These are phyloP conservation scores for Suhomyces canberraensis DNA, from an alignment of 805 yeast species.

Conservation along the genomic window DNA sequence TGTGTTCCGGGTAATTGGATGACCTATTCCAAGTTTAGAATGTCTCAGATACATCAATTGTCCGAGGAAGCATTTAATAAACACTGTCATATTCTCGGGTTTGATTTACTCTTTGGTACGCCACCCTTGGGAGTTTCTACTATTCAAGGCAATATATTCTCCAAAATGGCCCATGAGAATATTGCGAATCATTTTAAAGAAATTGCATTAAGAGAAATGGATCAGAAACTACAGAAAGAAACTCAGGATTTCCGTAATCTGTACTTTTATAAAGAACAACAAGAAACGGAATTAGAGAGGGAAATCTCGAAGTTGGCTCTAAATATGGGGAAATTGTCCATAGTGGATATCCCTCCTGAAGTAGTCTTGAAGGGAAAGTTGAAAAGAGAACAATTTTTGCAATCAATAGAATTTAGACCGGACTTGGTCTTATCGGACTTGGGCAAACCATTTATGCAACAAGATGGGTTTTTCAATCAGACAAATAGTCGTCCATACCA, in stretches of 20 bases:
- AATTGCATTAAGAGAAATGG: constrained; percentile 16
- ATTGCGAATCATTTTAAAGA: constrained; percentile 28
- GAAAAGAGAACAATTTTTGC: constrained; percentile 6
- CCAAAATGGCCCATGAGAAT: constrained; percentile 36
- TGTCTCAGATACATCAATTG: constrained; percentile 28
- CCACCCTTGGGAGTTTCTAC: constrained; percentile 82
- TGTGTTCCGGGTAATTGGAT: constrained; percentile 43
- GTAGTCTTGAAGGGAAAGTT: constrained; percentile 4
- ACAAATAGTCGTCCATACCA: constrained; percentile 35
- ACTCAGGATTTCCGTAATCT: constrained; percentile 13
- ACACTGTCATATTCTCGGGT: constrained; percentile 36
- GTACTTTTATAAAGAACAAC: constrained; percentile 27
- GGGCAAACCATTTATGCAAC: constrained; percentile 31
- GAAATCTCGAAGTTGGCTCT: constrained; percentile 17
- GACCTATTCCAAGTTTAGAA: constrained; percentile 23
- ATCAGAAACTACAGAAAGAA: background rate
- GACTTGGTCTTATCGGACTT: constrained; percentile 38
- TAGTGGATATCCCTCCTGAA: constrained; percentile 6
- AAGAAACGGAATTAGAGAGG: constrained; percentile 20
- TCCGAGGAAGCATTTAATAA: constrained; percentile 23
- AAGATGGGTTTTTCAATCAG: constrained; percentile 35
- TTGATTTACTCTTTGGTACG: constrained; percentile 63
- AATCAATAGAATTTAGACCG: constrained; percentile 24
- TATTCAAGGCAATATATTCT: constrained; percentile 84
- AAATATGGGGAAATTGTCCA: constrained; percentile 3